These are phyloP conservation scores for Aspergillus pseudoviridinutans DNA, from an alignment of 2,329 filamentous ascomycete genomes.

Conservation along the genomic window DNA sequence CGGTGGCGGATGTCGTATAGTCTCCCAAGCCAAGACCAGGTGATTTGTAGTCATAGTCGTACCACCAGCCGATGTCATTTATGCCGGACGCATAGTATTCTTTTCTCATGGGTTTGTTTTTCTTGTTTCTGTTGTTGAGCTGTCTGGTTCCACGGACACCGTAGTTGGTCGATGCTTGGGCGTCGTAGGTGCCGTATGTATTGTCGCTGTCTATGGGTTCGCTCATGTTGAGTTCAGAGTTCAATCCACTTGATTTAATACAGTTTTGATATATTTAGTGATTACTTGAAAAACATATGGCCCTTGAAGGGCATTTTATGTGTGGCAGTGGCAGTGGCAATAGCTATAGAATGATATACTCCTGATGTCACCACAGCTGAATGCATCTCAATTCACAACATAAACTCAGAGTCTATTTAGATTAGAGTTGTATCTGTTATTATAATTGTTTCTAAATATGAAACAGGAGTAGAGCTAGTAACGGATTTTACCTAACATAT, in stretches of 20 bases:
- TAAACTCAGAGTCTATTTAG: no score
- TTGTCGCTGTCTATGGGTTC: neutral
- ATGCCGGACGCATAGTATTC: neutral
- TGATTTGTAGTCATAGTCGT: neutral
- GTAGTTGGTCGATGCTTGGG: neutral
- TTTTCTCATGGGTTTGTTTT: neutral
- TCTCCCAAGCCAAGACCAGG: neutral
- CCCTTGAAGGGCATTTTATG: neutral
- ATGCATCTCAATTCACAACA: no score
- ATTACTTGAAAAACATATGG: neutral
- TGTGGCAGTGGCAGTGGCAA: neutral
- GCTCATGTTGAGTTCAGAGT: neutral
- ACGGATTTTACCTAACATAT: no score
- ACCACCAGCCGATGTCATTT: neutral
- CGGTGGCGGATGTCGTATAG: neutral
- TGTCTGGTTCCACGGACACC: neutral
- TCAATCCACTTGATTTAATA: neutral
- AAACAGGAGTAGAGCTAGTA: no score
- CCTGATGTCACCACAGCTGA: neutral
- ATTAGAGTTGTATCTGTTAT: no score
- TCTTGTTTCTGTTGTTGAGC: neutral
- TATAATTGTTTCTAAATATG: no score
- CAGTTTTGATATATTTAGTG: neutral
- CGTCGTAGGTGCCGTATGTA: neutral
- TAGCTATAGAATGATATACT: neutral